Conservation (phyloP, 768 basidiomycete genomes). For the Tulasnella sp. region DNA sequence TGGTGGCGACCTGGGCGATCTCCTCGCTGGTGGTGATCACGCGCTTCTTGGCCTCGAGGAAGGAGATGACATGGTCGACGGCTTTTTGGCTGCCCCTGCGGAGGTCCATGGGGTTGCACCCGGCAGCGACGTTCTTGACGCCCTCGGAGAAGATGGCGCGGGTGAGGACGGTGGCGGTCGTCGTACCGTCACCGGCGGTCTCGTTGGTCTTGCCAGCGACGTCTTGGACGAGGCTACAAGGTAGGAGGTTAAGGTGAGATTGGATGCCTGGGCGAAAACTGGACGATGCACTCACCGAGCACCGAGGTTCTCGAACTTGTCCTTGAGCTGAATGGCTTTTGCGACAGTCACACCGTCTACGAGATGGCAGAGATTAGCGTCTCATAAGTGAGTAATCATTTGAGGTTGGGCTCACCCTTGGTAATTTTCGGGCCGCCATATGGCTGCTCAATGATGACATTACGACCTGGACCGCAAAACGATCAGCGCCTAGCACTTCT, state of each 20-base stretch:
- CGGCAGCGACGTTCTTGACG: conserved; percentile 98
- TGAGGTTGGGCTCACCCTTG: conserved; percentile 48
- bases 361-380: not conserved
- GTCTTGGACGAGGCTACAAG: conserved; percentile 73
- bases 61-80: conserved; percentile 88
- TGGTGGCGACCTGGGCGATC: conserved; percentile 98
- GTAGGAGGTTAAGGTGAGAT: not conserved
- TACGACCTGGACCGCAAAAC: conserved; percentile 50
- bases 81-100: conserved; percentile 96
- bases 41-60: conserved; percentile 77
- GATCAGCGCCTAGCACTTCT: not conserved
- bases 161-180: conserved; percentile 93
- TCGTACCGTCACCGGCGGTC: conserved; percentile 94
- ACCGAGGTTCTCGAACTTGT: conserved; percentile 98
- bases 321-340: conserved; percentile 85
- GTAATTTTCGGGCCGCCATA: conserved; percentile 91
- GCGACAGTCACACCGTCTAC: conserved; percentile 95
- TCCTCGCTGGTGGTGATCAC: conserved; percentile 95
- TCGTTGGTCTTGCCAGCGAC: conserved; percentile 97
- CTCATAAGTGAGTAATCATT: not conserved
- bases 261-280: not conserved
- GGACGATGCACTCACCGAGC: conserved; percentile 59
- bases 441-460: conserved; percentile 95
- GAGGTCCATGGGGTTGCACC: conserved; percentile 99
- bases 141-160: conserved; percentile 97